These are phyloP conservation scores for Taphrina populina DNA, from an alignment of 1,139 yeast species.

Conservation along the genomic window DNA sequence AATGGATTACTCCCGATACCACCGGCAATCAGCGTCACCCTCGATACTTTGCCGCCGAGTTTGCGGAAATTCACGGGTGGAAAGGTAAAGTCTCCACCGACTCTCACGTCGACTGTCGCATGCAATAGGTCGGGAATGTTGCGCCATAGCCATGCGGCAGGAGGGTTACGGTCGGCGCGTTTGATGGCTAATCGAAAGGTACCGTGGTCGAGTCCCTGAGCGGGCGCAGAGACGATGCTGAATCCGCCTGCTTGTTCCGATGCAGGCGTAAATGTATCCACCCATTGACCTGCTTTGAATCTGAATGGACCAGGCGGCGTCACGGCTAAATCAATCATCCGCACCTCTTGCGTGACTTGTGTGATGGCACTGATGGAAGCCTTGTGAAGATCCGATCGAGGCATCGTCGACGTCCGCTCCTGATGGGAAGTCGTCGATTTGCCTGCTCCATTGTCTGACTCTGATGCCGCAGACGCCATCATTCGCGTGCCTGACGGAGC, in stretches of 20 bases:
- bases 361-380: conserved; percentile 17
- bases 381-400: conserved; percentile 14
- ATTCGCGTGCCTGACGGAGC: not conserved
- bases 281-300: conserved; percentile 33
- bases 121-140: conserved; percentile 3
- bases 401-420: conserved; percentile 18
- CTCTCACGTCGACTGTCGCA: conserved; percentile 13
- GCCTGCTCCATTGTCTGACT: not conserved
- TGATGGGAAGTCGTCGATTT: conserved; percentile 13
- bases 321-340: conserved; percentile 23
- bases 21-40: conserved; percentile 25
- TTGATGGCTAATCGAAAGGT: conserved; percentile 25
- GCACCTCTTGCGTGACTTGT: conserved; percentile 23
- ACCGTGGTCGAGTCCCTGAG: conserved; percentile 19
- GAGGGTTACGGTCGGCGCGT: conserved; percentile 30
- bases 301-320: conserved; percentile 23
- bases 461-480: conserved; percentile 27
- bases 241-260: conserved; percentile 28
- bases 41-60: conserved; percentile 12
- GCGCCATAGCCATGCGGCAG: conserved; percentile 31
- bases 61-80: conserved; percentile 28
- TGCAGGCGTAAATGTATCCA: conserved; percentile 30
- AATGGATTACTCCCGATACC: conserved; percentile 28
- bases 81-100: conserved; percentile 30
- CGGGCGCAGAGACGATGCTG: conserved; percentile 31